phyloP scores from a whole-genome alignment of 2,329 filamentous ascomycete species.

The Curvularia sp. region DNA sequence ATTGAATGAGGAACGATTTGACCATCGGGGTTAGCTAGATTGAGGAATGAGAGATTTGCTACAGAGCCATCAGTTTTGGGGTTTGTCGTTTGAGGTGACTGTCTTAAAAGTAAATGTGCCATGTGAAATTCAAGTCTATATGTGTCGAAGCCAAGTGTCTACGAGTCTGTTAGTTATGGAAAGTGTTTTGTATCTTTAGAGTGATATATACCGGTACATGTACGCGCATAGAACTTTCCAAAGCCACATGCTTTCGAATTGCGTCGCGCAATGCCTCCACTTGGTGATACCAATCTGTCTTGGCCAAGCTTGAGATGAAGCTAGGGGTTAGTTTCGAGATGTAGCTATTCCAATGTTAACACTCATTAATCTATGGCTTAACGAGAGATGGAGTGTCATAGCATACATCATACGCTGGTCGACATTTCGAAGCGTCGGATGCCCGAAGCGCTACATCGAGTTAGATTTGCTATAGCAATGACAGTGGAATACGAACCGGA shows the following conservation, averaged over 20 bases:
- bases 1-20: background rate
- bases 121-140: constrained; percentile 12
- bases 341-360: constrained; percentile 1
- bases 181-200: too few species aligned
- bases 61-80: background rate
- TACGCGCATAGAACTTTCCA: constrained; percentile 7
- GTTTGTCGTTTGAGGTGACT: background rate
- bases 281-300: constrained; percentile 3
- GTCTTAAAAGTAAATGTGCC: constrained; percentile 6
- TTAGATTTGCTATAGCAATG: background rate
- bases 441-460: background rate
- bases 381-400: background rate
- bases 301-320: constrained; percentile 1
- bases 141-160: constrained; percentile 5
- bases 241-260: constrained; percentile 10
- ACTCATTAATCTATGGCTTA: background rate
- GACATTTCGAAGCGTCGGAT: constrained; percentile 2
- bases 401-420: constrained; percentile 19
- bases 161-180: background rate
- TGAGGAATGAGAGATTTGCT: background rate
- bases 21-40: background rate
- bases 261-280: constrained; percentile 4
- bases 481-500: background rate
- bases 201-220: constrained; percentile 6
- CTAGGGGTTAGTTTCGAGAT: constrained; percentile 7